These are phyloP conservation scores for Lachnellula hyalina DNA, from an alignment of 2,329 filamentous ascomycete genomes.

Conservation along the genomic window DNA sequence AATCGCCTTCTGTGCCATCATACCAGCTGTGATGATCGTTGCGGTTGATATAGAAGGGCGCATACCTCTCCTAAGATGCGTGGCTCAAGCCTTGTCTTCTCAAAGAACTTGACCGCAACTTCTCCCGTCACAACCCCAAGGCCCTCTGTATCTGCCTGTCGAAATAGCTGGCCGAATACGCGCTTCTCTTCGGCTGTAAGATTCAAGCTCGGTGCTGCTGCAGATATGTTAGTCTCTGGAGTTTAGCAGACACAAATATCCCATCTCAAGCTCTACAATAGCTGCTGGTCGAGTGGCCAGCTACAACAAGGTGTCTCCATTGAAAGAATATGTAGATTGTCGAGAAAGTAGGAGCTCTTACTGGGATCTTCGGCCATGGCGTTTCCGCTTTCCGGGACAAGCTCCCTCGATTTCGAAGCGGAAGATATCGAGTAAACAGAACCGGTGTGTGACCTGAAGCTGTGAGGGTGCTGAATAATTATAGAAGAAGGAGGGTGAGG, in stretches of 20 bases:
- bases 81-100: conserved; percentile 86
- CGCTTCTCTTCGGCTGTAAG: conserved; percentile 89
- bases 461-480: conserved; percentile 9
- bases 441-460: conserved; percentile 13
- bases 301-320: neutral
- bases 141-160: conserved; percentile 84
- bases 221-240: conserved; percentile 16
- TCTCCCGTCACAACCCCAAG: conserved; percentile 95
- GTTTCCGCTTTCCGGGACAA: conserved; percentile 15
- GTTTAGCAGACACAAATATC: neutral
- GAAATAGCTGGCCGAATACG: conserved; percentile 87
- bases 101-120: conserved; percentile 94
- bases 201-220: conserved; percentile 68
- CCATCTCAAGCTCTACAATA: neutral
- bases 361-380: conserved; percentile 32
- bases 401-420: conserved; percentile 5
- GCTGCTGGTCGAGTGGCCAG: neutral
- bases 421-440: conserved; percentile 1
- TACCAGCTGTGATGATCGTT: neutral
- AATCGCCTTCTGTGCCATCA: neutral
- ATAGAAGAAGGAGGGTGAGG: conserved; percentile 8
- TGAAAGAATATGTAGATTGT: neutral
- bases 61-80: conserved; percentile 77
- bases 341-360: conserved; percentile 60
- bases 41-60: neutral